Conservation (phyloP, 495 filamentous ascomycete genomes). For the Aspergillus homomorphus region DNA sequence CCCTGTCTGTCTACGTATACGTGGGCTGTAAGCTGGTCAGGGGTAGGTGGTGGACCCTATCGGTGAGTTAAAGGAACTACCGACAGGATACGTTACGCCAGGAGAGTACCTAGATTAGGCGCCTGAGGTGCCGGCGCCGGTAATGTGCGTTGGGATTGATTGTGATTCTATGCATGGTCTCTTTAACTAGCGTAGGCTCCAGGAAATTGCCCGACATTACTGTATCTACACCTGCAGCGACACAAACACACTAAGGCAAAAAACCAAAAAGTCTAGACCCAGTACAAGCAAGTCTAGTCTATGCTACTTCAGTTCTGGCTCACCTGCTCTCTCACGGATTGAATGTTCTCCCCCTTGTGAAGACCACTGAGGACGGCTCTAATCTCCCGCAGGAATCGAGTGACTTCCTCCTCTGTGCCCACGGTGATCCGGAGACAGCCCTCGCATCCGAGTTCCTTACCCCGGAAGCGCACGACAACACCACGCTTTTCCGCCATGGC, state of each 20-base stretch:
- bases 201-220: not conserved
- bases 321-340: constrained; percentile 20
- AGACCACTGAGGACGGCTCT: constrained; percentile 55
- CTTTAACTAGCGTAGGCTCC: not conserved
- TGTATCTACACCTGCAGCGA: no score
- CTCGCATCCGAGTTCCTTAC: constrained; percentile 83
- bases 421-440: constrained; percentile 91
- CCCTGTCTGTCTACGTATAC: not conserved
- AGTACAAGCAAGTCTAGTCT: not conserved
- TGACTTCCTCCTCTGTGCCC: constrained; percentile 83
- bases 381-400: constrained; percentile 68
- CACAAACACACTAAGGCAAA: no score
- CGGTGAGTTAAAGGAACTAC: not conserved
- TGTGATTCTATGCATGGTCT: not conserved
- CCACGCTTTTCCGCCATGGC: constrained; percentile 79
- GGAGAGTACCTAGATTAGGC: no score
- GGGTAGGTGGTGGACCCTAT: not conserved
- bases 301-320: constrained; percentile 17
- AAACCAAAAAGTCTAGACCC: not conserved
- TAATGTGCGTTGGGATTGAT: not conserved
- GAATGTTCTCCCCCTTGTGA: constrained; percentile 25
- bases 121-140: not conserved
- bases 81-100: not conserved
- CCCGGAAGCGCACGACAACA: constrained; percentile 89
- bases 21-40: not conserved